Evolutionary conservation across 108 stramenopile species (phyloP).

Genomic region (Skeletonema marinoi): DNA sequence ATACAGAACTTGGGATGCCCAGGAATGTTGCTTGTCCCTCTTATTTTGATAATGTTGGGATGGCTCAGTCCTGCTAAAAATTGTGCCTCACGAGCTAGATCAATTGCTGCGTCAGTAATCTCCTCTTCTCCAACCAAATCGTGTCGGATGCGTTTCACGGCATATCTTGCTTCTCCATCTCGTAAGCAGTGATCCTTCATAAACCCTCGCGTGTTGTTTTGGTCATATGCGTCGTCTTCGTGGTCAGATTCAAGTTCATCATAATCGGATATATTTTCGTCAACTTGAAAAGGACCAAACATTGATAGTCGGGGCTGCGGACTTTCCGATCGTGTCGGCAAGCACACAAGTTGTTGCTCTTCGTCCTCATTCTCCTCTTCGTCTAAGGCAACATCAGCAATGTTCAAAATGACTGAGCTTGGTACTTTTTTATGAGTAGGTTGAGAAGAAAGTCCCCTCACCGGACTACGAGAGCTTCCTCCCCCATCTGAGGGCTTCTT

Average conservation of each 20-base stretch:
- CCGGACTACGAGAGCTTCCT: background rate
- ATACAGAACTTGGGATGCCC: conserved; percentile 55
- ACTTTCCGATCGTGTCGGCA: background rate
- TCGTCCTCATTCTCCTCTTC: background rate
- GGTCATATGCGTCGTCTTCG: conserved; percentile 55
- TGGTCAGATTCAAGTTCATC: conserved; percentile 41
- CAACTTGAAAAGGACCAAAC: conserved; percentile 13
- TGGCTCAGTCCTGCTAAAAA: conserved; percentile 54
- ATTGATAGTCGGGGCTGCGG: background rate
- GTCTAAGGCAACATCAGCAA: background rate
- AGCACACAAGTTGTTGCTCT: background rate
- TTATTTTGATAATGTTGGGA: conserved; percentile 42
- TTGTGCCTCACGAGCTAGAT: conserved; percentile 77
- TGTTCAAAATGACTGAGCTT: background rate
- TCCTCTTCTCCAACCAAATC: conserved; percentile 53
- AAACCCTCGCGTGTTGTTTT: conserved; percentile 47
- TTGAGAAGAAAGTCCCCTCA: background rate
- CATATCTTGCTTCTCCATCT: conserved; percentile 70
- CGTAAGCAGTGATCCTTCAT: conserved; percentile 63
- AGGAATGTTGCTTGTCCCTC: conserved; percentile 41
- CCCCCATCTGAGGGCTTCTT: conserved; percentile 23
- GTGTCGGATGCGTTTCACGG: conserved; percentile 60
- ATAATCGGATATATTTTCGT: conserved; percentile 42
- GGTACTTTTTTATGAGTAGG: background rate
- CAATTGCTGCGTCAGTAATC: conserved; percentile 62